A percentile compares a stretch with the other conserved stretches of the same genome.
These are phyloP conservation scores for Pseudodiploospora longispora DNA, from an alignment of 2,329 filamentous ascomycete species.

Conservation along the genomic window DNA sequence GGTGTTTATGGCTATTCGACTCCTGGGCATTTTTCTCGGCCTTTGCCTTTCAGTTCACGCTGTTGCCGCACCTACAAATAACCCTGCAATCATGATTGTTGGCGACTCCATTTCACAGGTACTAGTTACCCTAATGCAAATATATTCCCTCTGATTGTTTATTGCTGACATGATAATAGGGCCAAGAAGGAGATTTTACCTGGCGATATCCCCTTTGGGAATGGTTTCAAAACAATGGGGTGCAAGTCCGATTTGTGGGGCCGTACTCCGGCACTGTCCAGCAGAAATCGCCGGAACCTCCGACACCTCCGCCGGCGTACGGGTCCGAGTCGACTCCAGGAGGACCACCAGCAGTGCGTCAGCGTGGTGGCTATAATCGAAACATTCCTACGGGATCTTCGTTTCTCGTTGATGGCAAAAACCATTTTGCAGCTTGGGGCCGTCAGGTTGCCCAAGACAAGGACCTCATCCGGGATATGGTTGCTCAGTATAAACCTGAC, in stretches of 20 bases:
- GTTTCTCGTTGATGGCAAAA: neutral
- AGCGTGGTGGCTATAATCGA: neutral
- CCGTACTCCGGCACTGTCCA: constrained; percentile 27
- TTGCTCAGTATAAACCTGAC: constrained; percentile 22
- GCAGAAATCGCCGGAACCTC: constrained; percentile 2
- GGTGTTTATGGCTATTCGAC: no score
- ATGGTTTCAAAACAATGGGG: constrained; percentile 23
- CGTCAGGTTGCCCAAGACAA: constrained; percentile 23
- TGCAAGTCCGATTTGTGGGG: constrained; percentile 24
- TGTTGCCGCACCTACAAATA: no score
- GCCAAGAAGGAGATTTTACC: constrained; percentile 31
- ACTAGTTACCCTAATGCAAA: neutral
- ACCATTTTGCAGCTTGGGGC: constrained; percentile 27
- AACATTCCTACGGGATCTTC: neutral
- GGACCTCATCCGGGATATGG: constrained; percentile 17
- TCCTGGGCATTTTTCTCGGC: no score
- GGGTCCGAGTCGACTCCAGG: neutral
- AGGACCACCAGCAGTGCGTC: neutral
- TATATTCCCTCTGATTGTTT: neutral
- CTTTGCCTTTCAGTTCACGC: no score
- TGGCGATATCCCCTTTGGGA: constrained; percentile 34
- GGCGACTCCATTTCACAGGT: constrained; percentile 27
- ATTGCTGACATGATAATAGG: constrained; percentile 16
- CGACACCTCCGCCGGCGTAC: neutral
- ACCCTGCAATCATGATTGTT: constrained; percentile 22